A percentile compares a stretch with the other conserved stretches of the same genome.
These are phyloP conservation scores for Talaromyces sp. DNA, from an alignment of 2,329 filamentous ascomycete genomes.

Conservation along the genomic window DNA sequence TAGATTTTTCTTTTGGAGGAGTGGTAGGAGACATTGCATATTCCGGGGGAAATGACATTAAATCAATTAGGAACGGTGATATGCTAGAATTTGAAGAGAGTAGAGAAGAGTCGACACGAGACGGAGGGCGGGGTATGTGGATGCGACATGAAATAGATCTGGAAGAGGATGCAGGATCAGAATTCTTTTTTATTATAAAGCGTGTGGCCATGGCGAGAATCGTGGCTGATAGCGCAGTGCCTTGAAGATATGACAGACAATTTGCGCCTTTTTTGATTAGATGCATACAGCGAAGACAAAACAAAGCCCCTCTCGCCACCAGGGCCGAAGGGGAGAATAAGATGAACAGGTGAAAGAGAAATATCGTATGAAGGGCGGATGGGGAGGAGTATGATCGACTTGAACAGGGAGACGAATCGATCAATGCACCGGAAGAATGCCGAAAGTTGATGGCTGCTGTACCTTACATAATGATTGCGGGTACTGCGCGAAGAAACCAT, in stretches of 20 bases:
- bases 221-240: neutral
- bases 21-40: neutral
- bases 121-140: neutral
- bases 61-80: neutral
- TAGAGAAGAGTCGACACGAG: slow-evolving; percentile 4
- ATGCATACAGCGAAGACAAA: slow-evolving; percentile 9
- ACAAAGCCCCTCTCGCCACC: slow-evolving; percentile 11
- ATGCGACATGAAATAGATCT: neutral
- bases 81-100: neutral
- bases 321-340: slow-evolving; percentile 11
- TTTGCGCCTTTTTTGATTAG: slow-evolving; percentile 3
- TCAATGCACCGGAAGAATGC: slow-evolving; percentile 9
- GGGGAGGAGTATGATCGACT: neutral
- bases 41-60: neutral
- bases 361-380: slow-evolving; percentile 1
- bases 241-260: neutral
- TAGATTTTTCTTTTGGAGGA: neutral
- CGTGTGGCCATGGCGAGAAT: neutral
- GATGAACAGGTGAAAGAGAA: neutral
- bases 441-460: neutral
- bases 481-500: slow-evolving; percentile 29
- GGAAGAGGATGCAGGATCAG: neutral
- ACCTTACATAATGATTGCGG: slow-evolving; percentile 46
- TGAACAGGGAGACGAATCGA: neutral
- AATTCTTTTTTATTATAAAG: neutral